Evolutionary conservation across 306 rosid species (phyloP).

Genomic region (Bauhinia variegata): DNA sequence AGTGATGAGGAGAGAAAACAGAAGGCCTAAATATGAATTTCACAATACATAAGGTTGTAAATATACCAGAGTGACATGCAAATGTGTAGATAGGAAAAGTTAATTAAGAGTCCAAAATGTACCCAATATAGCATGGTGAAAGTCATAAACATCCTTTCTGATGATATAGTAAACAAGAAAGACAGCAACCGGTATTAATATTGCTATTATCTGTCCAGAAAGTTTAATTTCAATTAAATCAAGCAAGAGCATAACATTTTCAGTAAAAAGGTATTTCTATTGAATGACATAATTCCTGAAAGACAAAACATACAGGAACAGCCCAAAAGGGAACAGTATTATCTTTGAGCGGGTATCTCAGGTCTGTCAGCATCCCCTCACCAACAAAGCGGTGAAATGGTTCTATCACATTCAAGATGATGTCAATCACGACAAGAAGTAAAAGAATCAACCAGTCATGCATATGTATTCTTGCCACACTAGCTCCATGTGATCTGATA

Average conservation of each 20-base stretch:
- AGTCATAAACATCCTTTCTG: slow-evolving; percentile 80
- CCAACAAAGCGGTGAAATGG: slow-evolving; percentile 96
- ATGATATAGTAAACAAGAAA: slow-evolving; percentile 66
- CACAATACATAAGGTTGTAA: slow-evolving; percentile 22
- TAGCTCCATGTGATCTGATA: slow-evolving; percentile 77
- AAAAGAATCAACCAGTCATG: slow-evolving; percentile 87
- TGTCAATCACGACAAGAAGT: slow-evolving; percentile 64
- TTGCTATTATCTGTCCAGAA: slow-evolving; percentile 67
- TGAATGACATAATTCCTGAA: slow-evolving; percentile 10
- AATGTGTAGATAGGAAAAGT: slow-evolving; percentile 7
- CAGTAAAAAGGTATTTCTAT: not conserved
- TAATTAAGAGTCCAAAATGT: slow-evolving; percentile 30
- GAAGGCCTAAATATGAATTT: slow-evolving; percentile 67
- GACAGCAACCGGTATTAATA: slow-evolving; percentile 64
- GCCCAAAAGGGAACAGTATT: slow-evolving; percentile 91
- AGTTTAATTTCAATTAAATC: slow-evolving; percentile 18
- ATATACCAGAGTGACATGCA: slow-evolving; percentile 5
- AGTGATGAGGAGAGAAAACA: slow-evolving; percentile 76
- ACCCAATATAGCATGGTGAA: slow-evolving; percentile 91
- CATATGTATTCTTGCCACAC: slow-evolving; percentile 66
- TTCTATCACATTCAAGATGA: slow-evolving; percentile 68
- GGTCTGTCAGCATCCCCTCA: slow-evolving; percentile 79
- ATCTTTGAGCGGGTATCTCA: slow-evolving; percentile 70
- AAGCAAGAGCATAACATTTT: slow-evolving; percentile 21
- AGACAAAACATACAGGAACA: slow-evolving; percentile 68